Base-by-base conservation (phyloP, 176 grass and related monocot species). In the Luzula sylvatica region DNA sequence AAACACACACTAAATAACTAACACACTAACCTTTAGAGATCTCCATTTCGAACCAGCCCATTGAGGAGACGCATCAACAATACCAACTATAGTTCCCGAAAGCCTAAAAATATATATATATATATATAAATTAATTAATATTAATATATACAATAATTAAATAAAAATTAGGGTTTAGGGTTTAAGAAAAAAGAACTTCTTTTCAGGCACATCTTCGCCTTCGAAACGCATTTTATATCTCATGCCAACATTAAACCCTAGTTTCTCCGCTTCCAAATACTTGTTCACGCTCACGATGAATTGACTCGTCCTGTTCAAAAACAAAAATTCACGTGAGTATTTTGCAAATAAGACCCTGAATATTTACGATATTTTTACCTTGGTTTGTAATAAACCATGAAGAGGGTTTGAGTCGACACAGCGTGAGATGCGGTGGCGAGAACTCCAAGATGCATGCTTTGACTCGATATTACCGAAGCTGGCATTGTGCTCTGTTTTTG, bases 391-490 rank as follows among this genome's bases (percentile, higher is more conserved):
- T 83, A 94, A 58, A 87, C 75, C 23, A 72, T 80, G 73, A 94
- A 94, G 8, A 80, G 69, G 43, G 79, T 75, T 65, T 78, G 71
- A 15, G 83, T 94, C 8, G 68, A 68, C 25, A 94, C 72, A 52
- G 88, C 83, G 65, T 94, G 88, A 19, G 79, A 87, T 26, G 88
- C 88, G 42, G 88, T 94, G 60, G 88, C 88, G 42, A 94, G 79
- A 12, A 94, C 88, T 19, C 88, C 88, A 47, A 94, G 72, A 74
- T 94, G 88, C 88, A 94, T 94, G 72, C 75, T 94, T 66, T 94
- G 83, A 50, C 83, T 87, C 57, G 88, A 94, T 67, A 94, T 94
- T 30, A 94, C 88, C 19, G 88, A 94, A n/a, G 88, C 53, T 0
- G 88, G 83, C 72, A 94, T 83, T 53, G 77, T 87, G 35, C 71